A percentile compares a stretch with the other conserved stretches of the same genome.
Evolutionary conservation across 179 eudicot species (phyloP).

Genomic region (Spinacia oleracea): DNA sequence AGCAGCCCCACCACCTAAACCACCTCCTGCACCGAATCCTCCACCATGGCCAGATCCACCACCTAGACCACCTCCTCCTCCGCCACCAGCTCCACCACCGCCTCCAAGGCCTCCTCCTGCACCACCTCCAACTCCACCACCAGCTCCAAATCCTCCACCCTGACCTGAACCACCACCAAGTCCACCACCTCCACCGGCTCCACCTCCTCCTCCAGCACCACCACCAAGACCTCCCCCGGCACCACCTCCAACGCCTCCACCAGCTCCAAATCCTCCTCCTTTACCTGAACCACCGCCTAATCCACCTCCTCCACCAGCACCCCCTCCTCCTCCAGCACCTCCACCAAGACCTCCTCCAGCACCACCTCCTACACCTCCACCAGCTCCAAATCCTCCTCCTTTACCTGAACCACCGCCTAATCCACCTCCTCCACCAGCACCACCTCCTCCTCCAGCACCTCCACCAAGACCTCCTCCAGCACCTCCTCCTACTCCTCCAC

Average conservation of each 20-base stretch:
- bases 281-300: conserved; percentile 28
- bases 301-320: conserved; percentile 33
- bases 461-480: conserved; percentile 27
- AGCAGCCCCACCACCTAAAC: conserved; percentile 26
- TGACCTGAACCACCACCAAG: conserved; percentile 28
- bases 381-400: conserved; percentile 22
- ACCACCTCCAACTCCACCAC: conserved; percentile 33
- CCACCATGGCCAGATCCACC: conserved; percentile 32
- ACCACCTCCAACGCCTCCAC: conserved; percentile 23
- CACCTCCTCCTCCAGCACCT: conserved; percentile 22
- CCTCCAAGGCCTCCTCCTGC: conserved; percentile 27
- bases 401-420: conserved; percentile 20
- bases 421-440: conserved; percentile 21
- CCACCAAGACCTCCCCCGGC: conserved; percentile 14
- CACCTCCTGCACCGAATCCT: conserved; percentile 33
- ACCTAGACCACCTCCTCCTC: conserved; percentile 26
- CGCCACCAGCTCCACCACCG: conserved; percentile 29
- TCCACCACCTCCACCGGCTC: conserved; percentile 28
- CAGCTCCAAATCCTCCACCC: conserved; percentile 32
- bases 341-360: conserved; percentile 28
- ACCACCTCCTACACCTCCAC: conserved; percentile 31
- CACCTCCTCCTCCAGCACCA: conserved; percentile 23
- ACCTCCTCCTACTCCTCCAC: conserved; percentile 23
- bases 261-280: conserved; percentile 23
- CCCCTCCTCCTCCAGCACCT: conserved; percentile 27